Base-by-base conservation (phyloP, 2,329 filamentous ascomycete genomes). In the Pyricularia pennisetigena region DNA sequence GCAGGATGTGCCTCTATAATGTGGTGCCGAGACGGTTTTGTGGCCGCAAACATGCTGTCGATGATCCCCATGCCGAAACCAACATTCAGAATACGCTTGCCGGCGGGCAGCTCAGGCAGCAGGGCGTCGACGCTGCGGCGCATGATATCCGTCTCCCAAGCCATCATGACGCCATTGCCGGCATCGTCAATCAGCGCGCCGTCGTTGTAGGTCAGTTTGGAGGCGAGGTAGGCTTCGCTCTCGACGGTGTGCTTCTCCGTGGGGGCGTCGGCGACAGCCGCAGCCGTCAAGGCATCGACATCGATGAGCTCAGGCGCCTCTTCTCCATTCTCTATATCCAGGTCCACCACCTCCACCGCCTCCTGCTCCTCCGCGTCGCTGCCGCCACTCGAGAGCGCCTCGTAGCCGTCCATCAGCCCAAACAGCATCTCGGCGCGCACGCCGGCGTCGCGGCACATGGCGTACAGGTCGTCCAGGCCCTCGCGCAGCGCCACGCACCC, bases 31-130 rank as follows among this genome's bases (percentile, higher is more conserved):
- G 86, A 79, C 0, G 92, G 92, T 23, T 82, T 80, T 23, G 89
- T 88, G 12, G 83, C 85, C 69, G 90, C 86, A 72, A 97, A 91
- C 78, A 93, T 88, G 66, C 82, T 82, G 76, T 97, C 93, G 68
- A 97, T 85, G 69, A 97, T 97, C 62, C 92, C 93, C 91, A 97
- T 95, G 6, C 93, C 93, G 73, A 96, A 94, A 6, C 93, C 93
- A 69, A 97, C 88, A 75, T 97, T 97, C 70, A 97, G 86, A 54
- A 95, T 86, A 64, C 88, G 86, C 71, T 90, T 85, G 1, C 89
- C 90, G 12, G 68, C 72, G 0, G 77, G 76, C 12, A 41, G 59
- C 62, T 79, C 74, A 0, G 81, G 81, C 5, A 89, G 82, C 0
- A 96, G 81, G 16, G 86, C 84, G 70, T 89, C 84, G 64, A 93